Evolutionary conservation across 2,329 filamentous ascomycete species (phyloP).

Genomic region (Penicillium digitatum): DNA sequence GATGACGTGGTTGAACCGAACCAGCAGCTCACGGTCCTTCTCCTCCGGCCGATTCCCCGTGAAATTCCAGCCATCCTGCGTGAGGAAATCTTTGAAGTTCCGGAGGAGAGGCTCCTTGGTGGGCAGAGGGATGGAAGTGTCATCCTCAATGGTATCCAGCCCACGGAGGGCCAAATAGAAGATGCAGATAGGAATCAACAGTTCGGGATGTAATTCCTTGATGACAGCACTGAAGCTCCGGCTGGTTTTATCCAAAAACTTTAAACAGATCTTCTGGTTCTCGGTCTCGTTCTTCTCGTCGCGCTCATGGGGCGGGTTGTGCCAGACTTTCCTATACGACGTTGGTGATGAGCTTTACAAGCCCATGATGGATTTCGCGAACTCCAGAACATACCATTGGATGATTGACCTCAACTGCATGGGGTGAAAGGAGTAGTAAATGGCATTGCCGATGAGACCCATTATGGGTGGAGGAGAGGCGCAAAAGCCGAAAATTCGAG

Average conservation of each 20-base stretch:
- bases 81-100: constrained; percentile 73
- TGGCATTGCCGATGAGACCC: constrained; percentile 47
- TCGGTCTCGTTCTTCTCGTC: constrained; percentile 69
- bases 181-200: constrained; percentile 79
- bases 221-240: constrained; percentile 93
- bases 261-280: constrained; percentile 76
- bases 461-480: constrained; percentile 28
- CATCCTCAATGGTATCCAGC: constrained; percentile 97
- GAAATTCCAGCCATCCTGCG: constrained; percentile 86
- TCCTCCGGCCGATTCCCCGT: constrained; percentile 80
- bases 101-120: constrained; percentile 84
- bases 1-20: constrained; percentile 86
- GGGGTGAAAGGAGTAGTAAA: constrained; percentile 74
- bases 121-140: constrained; percentile 81
- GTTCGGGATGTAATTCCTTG: constrained; percentile 89
- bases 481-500: background rate
- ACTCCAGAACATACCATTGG: constrained; percentile 66
- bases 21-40: constrained; percentile 87
- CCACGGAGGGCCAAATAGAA: constrained; percentile 93
- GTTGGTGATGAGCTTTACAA: constrained; percentile 9
- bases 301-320: constrained; percentile 85
- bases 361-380: constrained; percentile 4
- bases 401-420: constrained; percentile 75
- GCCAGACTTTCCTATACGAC: constrained; percentile 80
- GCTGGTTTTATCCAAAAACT: constrained; percentile 80